These are phyloP conservation scores for Orychophragmus violaceus DNA, from an alignment of 345 rosid species.

Conservation along the genomic window DNA sequence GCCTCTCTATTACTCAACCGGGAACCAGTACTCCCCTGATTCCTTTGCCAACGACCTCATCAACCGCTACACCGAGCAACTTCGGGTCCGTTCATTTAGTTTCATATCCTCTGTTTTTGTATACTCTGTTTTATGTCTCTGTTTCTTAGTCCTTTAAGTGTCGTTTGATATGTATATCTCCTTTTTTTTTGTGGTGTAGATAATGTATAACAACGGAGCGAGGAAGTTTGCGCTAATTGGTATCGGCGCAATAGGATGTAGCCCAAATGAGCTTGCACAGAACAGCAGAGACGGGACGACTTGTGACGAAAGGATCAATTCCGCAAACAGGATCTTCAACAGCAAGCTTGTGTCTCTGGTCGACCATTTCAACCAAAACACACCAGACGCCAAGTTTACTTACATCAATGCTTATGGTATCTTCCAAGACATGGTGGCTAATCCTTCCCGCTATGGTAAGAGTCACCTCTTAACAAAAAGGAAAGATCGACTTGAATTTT, in stretches of 20 bases:
- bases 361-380: slow-evolving; percentile 47
- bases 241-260: slow-evolving; percentile 83
- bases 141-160: not conserved
- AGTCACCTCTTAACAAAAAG: not conserved
- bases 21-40: slow-evolving; percentile 51
- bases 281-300: slow-evolving; percentile 62
- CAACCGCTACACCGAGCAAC: slow-evolving; percentile 52
- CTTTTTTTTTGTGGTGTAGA: slow-evolving; percentile 30
- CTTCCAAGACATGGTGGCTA: slow-evolving; percentile 52
- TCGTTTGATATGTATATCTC: not conserved
- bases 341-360: slow-evolving; percentile 62
- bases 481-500: not conserved
- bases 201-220: slow-evolving; percentile 66
- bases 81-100: slow-evolving; percentile 33
- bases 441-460: slow-evolving; percentile 30
- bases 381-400: slow-evolving; percentile 53
- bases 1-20: slow-evolving; percentile 55
- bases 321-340: slow-evolving; percentile 70
- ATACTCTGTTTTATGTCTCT: not conserved
- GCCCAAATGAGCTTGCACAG: slow-evolving; percentile 71
- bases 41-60: slow-evolving; percentile 58
- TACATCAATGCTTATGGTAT: slow-evolving; percentile 71
- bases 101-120: not conserved
- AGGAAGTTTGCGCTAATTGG: slow-evolving; percentile 79
- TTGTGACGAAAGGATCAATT: slow-evolving; percentile 55